Percentiles rank a stretch among this genome's conserved stretches.
Conservation (phyloP, 805 yeast genomes). For the Candida ipomoeae region DNA sequence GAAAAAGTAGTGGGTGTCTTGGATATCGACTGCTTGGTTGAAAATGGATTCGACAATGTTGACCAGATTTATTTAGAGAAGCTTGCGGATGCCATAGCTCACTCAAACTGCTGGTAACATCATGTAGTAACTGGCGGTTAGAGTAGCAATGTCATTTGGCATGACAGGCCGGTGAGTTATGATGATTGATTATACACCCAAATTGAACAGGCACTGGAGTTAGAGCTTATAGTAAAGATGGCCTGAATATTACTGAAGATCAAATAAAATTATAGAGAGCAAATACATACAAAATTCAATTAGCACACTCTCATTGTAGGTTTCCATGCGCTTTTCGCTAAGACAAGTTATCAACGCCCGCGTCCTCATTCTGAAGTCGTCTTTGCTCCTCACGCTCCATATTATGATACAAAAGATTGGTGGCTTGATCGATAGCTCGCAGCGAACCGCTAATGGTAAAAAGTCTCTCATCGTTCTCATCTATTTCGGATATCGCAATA, state of each 20-base stretch:
- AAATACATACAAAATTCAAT: not conserved
- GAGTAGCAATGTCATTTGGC: not conserved
- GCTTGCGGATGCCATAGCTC: constrained; percentile 37
- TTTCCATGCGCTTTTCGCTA: not conserved
- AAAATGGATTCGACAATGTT: constrained; percentile 59
- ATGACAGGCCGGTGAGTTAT: no score
- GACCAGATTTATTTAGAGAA: constrained; percentile 60
- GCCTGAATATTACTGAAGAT: not conserved
- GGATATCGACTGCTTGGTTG: constrained; percentile 74
- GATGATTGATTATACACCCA: not conserved
- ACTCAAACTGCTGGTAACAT: constrained; percentile 7
- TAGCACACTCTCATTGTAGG: not conserved
- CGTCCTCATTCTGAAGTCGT: constrained; percentile 11
- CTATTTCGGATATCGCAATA: constrained; percentile 69
- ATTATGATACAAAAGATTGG: constrained; percentile 52
- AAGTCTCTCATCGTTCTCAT: constrained; percentile 57
- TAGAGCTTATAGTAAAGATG: not conserved
- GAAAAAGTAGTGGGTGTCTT: constrained; percentile 63
- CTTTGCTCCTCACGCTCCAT: constrained; percentile 57
- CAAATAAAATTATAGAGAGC: not conserved
- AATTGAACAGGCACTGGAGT: not conserved
- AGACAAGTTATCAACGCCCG: not conserved
- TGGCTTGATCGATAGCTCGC: constrained; percentile 54
- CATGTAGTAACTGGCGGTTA: not conserved
- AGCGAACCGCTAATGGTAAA: constrained; percentile 68